Evolutionary conservation across 2,329 filamentous ascomycete genomes (phyloP).

Genomic region (Colletotrichum sojae): DNA sequence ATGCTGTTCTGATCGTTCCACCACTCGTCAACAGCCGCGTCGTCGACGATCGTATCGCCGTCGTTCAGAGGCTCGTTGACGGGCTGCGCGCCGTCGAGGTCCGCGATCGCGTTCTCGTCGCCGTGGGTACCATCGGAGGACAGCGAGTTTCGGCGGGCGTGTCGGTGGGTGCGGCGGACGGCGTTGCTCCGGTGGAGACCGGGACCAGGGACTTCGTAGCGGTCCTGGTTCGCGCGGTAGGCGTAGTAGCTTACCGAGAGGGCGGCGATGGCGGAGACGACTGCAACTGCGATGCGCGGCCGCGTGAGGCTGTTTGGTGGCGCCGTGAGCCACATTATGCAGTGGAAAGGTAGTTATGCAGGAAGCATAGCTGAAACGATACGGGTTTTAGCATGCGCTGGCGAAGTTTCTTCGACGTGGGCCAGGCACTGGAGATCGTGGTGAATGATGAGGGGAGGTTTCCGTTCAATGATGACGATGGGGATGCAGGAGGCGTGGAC

Average conservation of each 20-base stretch:
- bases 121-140: constrained; percentile 57
- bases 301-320: constrained; percentile 68
- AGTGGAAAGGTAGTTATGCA: constrained; percentile 32
- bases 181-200: constrained; percentile 77
- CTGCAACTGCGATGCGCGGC: constrained; percentile 68
- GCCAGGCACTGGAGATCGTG: background rate
- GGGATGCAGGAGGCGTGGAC: no score
- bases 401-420: no score
- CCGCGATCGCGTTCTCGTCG: constrained; percentile 59
- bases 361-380: constrained; percentile 30
- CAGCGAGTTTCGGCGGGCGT: constrained; percentile 55
- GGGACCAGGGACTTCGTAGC: constrained; percentile 44
- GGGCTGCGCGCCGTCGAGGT: constrained; percentile 44
- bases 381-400: background rate
- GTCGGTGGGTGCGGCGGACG: constrained; percentile 65
- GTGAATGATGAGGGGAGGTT: background rate
- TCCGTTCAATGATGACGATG: background rate
- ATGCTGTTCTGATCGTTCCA: constrained; percentile 61
- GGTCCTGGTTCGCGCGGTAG: constrained; percentile 56
- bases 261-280: constrained; percentile 69
- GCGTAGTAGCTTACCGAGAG: constrained; percentile 72
- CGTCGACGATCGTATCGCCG: constrained; percentile 56
- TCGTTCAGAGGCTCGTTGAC: constrained; percentile 48
- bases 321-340: constrained; percentile 63
- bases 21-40: constrained; percentile 63